Evolutionary conservation across 31 red algal species (phyloP).

Genomic region (Endocladia muricata): DNA sequence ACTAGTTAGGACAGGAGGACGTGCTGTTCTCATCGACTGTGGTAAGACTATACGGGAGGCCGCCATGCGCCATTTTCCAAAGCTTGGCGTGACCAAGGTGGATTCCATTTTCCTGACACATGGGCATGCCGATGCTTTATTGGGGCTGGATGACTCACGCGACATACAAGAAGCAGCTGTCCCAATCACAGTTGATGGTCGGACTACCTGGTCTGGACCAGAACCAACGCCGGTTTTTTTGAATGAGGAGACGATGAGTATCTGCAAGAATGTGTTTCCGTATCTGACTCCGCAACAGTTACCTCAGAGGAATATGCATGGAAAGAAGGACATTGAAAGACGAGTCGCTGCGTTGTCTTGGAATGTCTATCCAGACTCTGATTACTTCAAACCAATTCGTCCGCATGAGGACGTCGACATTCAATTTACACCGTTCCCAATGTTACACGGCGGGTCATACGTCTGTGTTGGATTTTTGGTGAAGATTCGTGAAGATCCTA

Average conservation of each 20-base stretch:
- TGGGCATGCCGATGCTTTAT: slow-evolving; percentile 86
- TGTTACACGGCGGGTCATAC: slow-evolving; percentile 67
- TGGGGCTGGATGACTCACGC: slow-evolving; percentile 90
- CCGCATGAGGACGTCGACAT: slow-evolving; percentile 40
- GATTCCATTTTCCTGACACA: slow-evolving; percentile 95
- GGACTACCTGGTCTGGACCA: not conserved
- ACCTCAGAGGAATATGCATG: not conserved
- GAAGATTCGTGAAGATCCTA: not conserved
- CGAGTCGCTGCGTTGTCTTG: slow-evolving; percentile 58
- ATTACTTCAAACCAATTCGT: slow-evolving; percentile 41
- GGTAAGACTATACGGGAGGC: slow-evolving; percentile 83
- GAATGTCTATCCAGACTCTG: slow-evolving; percentile 20
- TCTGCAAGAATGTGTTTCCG: slow-evolving; percentile 33
- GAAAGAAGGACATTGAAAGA: slow-evolving; percentile 49
- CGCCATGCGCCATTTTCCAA: slow-evolving; percentile 71
- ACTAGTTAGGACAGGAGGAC: slow-evolving; percentile 39
- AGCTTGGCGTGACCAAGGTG: slow-evolving; percentile 46
- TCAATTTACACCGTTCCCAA: slow-evolving; percentile 50
- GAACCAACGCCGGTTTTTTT: slow-evolving; percentile 51
- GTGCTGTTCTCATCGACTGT: slow-evolving; percentile 80
- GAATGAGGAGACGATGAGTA: slow-evolving; percentile 57
- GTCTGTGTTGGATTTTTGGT: slow-evolving; percentile 59
- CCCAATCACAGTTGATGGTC: slow-evolving; percentile 1
- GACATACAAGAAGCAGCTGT: slow-evolving; percentile 43
- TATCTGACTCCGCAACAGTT: slow-evolving; percentile 44